Evolutionary conservation across 306 rosid species (phyloP).

Genomic region (Vigna radiata): DNA sequence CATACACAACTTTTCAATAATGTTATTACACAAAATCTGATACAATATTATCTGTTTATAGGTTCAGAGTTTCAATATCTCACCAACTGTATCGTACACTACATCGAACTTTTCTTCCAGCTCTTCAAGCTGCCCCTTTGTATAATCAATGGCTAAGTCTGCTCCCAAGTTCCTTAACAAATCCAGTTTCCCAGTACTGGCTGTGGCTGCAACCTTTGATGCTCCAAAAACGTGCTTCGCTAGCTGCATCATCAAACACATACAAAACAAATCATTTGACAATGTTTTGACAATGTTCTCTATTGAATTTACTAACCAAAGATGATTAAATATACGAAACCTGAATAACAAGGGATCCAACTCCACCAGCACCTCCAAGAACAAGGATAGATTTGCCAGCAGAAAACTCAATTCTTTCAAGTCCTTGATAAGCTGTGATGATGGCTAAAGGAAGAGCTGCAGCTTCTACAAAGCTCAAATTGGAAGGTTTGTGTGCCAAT

Average conservation of each 20-base stretch:
- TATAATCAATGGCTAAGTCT: conserved; percentile 70
- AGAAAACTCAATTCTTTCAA: conserved; percentile 49
- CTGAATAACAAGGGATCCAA: neutral
- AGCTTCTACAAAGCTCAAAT: conserved; percentile 69
- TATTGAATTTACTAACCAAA: too few relatives aligned
- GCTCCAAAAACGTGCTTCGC: conserved; percentile 57
- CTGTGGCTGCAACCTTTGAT: conserved; percentile 69
- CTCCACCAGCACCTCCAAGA: neutral
- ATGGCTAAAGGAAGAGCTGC: conserved; percentile 67
- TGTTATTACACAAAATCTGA: too few relatives aligned
- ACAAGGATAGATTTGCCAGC: conserved; percentile 2
- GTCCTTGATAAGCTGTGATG: conserved; percentile 66
- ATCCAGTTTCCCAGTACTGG: conserved; percentile 63
- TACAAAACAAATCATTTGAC: neutral
- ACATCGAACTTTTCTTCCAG: conserved; percentile 73
- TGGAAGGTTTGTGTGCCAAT: conserved; percentile 62
- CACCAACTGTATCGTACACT: conserved; percentile 73
- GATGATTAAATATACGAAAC: too few relatives aligned
- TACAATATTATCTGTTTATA: neutral
- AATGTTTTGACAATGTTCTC: too few relatives aligned
- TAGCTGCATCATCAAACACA: neutral
- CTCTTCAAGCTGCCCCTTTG: conserved; percentile 63
- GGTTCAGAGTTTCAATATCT: neutral
- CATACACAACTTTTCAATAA: neutral
- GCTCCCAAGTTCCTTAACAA: conserved; percentile 64